Evolutionary conservation across 2,329 filamentous ascomycete species (phyloP).

Genomic region (Cercospora sp.): DNA sequence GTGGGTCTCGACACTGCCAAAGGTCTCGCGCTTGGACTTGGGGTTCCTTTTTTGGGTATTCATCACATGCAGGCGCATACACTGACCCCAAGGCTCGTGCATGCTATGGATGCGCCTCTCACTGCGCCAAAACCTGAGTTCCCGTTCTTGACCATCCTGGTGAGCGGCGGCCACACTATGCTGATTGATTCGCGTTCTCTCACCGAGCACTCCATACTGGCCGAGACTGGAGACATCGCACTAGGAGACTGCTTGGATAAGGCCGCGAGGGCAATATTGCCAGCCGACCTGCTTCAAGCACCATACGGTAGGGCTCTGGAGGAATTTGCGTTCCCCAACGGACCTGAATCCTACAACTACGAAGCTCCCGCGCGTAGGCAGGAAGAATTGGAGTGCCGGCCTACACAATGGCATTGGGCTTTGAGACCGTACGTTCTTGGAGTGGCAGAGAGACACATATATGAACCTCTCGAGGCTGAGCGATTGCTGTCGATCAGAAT

Average conservation of each 20-base stretch:
- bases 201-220: conserved; percentile 71
- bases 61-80: conserved; percentile 99
- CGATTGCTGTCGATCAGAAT: not conserved
- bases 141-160: conserved; percentile 84
- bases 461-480: not conserved
- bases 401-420: conserved; percentile 63
- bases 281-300: conserved; percentile 60
- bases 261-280: conserved; percentile 73
- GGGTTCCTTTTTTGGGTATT: conserved; percentile 77
- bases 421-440: conserved; percentile 53
- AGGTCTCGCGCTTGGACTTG: conserved; percentile 80
- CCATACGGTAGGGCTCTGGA: conserved; percentile 84
- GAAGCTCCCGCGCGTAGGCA: conserved; percentile 59
- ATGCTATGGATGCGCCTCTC: conserved; percentile 18
- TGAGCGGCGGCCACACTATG: conserved; percentile 89
- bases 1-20: conserved; percentile 83
- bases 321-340: conserved; percentile 68
- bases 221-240: conserved; percentile 75
- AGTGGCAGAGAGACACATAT: not conserved
- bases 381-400: conserved; percentile 55
- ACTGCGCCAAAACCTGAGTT: conserved; percentile 56
- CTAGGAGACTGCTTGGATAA: conserved; percentile 91
- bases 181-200: conserved; percentile 73
- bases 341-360: conserved; percentile 56
- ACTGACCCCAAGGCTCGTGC: conserved; percentile 74